Conservation (phyloP, 176 grass and related monocot species). For the Elymus sibiricus region DNA sequence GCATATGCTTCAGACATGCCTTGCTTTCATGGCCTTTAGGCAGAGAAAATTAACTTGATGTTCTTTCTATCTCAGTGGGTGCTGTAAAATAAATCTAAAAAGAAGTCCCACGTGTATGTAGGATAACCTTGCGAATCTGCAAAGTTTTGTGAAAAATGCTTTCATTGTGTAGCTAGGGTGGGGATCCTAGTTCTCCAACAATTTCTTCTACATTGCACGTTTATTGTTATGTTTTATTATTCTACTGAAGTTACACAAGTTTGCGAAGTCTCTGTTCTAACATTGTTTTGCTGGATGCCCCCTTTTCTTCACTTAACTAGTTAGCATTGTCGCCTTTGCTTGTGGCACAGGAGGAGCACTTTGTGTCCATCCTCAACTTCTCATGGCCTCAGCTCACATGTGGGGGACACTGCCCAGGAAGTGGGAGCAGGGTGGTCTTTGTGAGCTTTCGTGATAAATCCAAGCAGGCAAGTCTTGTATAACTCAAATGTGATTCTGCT, state of each 20-base stretch:
- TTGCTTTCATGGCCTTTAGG: background rate
- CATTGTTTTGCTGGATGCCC: background rate
- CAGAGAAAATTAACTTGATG: background rate
- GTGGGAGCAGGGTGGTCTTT: constrained; percentile 80
- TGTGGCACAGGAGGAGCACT: constrained; percentile 78
- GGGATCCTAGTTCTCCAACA: background rate
- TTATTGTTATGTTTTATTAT: background rate
- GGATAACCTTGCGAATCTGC: background rate
- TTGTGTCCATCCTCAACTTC: constrained; percentile 67
- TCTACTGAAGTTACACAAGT: background rate
- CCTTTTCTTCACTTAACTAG: background rate
- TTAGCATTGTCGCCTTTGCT: background rate
- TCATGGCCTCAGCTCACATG: constrained; percentile 88
- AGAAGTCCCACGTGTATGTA: background rate
- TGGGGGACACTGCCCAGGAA: constrained; percentile 67
- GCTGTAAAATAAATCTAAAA: background rate
- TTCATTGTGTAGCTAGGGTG: background rate
- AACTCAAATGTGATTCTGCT: constrained; percentile 13
- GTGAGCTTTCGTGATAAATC: constrained; percentile 68
- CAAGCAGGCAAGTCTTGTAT: constrained; percentile 56
- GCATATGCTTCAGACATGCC: background rate
- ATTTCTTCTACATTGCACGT: background rate
- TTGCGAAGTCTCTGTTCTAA: background rate
- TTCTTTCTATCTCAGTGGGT: background rate
- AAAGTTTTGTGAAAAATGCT: background rate